Conservation (phyloP, 192 early-diverging fungal species). For the Oehlia diaphana region DNA sequence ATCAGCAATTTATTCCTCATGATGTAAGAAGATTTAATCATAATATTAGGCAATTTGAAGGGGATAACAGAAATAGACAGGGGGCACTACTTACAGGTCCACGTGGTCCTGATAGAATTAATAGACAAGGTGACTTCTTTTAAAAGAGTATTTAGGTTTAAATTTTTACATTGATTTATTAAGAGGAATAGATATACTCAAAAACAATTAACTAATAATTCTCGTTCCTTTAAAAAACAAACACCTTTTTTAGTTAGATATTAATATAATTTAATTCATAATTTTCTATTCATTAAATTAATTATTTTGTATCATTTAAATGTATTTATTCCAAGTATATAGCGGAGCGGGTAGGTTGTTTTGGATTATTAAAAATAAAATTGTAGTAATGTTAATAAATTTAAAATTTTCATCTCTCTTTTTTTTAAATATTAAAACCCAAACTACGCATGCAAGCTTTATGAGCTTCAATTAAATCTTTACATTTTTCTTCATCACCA, state of each 20-base stretch:
- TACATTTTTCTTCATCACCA: conserved; percentile 84
- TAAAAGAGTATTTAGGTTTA: background rate
- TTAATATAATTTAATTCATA: no score
- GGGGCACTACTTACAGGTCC: background rate
- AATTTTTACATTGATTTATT: no score
- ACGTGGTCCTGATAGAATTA: background rate
- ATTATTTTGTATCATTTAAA: no score
- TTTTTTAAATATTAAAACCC: conserved; percentile 86
- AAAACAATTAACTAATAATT: no score
- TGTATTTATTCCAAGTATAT: background rate
- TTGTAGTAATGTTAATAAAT: background rate
- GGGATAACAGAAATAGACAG: background rate
- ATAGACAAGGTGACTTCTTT: conserved; percentile 6
- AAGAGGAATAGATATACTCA: no score
- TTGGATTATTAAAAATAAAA: background rate
- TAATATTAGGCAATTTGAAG: background rate
- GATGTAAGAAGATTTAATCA: background rate
- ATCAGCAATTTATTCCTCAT: background rate
- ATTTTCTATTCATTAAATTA: no score
- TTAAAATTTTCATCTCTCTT: no score
- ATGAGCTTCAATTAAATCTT: conserved; percentile 85
- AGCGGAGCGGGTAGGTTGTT: background rate
- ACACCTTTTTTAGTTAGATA: no score
- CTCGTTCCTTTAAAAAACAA: no score
- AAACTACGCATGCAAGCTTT: conserved; percentile 86